Base-by-base conservation (phyloP, 228 moss, liverwort and hornwort species). In the Sphagnum magellanicum region DNA sequence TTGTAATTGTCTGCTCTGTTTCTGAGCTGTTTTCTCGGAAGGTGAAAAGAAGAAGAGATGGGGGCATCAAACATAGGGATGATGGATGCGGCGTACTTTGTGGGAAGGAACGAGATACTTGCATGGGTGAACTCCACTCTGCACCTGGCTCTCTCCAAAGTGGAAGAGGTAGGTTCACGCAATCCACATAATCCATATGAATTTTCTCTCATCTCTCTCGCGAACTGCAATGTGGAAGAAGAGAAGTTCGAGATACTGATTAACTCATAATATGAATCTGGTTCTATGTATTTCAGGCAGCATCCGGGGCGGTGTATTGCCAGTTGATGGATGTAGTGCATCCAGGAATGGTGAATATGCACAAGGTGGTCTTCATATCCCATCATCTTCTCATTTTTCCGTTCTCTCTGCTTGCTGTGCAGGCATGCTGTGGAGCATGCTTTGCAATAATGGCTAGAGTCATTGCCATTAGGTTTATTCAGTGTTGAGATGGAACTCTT, bases 21-120 rank as follows among this genome's bases (percentile, higher is more conserved):
- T 32, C 32, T 32, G 32, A 32, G 32, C 32, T 32, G 32, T 3
- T 32, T 32, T 32, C 32, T 32, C 32, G 32, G 32, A 32, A 32
- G 55, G 55, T 55, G 55, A 55, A 12, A 12, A 12, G 55, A 55
- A 55, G 55, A 12, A 55, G 55, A 55, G 12, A 77, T 79, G 80
- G 79, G 75, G 65, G 83, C 83, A 64, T 74, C 79, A 46, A 84
- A 75, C 80, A 84, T 84, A 61, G 83, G 83, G n/a, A 84, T 84
- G 74, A 79, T 79, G 84, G 84, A 78, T 51, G 75, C 71, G 51
- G 84, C 84, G 5, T 85, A 85, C 48, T 85, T 85, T 61, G 84
- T 85, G n/a, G 84, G 84, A 3, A 73, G 84, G 13, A 76, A 75
- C 48, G 84, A 85, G 78, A 81, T 85, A 58, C 84, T 85, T 12